Conservation (phyloP, 345 rosid species). For the Cardamine chenopodiifolia region DNA sequence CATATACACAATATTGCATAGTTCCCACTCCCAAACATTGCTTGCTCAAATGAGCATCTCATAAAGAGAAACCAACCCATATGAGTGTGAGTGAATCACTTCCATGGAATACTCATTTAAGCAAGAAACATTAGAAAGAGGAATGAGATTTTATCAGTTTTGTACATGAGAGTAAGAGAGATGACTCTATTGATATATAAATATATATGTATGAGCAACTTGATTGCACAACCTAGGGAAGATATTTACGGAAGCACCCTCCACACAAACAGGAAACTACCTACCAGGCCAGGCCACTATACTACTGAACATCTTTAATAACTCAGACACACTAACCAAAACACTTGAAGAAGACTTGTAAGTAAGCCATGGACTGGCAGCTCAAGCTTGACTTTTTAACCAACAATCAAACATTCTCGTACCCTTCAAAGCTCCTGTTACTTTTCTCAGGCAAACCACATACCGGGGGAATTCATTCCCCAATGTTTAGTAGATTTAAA, state of each 20-base stretch:
- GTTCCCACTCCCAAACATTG: constrained; percentile 43
- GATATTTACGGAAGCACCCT: constrained; percentile 27
- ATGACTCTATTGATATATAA: constrained; percentile 1
- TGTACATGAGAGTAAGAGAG: constrained; percentile 23
- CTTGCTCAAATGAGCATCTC: constrained; percentile 48
- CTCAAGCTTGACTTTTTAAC: constrained; percentile 39
- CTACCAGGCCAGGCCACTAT: constrained; percentile 33
- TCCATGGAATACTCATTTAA: constrained; percentile 48
- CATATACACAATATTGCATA: neutral
- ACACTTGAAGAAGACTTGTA: constrained; percentile 27
- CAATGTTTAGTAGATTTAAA: constrained; percentile 19
- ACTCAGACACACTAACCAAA: constrained; percentile 16
- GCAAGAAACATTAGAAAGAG: constrained; percentile 43
- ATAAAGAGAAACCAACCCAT: constrained; percentile 16
- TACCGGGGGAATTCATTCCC: constrained; percentile 14
- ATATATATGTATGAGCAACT: constrained; percentile 12
- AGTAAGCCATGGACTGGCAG: constrained; percentile 45
- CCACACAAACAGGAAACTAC: constrained; percentile 28
- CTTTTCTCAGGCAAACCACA: constrained; percentile 34
- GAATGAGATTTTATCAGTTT: constrained; percentile 22
- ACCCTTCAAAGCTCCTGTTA: constrained; percentile 18
- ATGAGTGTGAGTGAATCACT: constrained; percentile 18
- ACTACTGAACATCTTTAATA: constrained; percentile 15
- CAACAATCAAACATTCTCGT: constrained; percentile 40
- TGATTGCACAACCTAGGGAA: constrained; percentile 22